phyloP scores from a whole-genome alignment of 2,329 filamentous ascomycete genomes.

The Lachnellula subtilissima region DNA sequence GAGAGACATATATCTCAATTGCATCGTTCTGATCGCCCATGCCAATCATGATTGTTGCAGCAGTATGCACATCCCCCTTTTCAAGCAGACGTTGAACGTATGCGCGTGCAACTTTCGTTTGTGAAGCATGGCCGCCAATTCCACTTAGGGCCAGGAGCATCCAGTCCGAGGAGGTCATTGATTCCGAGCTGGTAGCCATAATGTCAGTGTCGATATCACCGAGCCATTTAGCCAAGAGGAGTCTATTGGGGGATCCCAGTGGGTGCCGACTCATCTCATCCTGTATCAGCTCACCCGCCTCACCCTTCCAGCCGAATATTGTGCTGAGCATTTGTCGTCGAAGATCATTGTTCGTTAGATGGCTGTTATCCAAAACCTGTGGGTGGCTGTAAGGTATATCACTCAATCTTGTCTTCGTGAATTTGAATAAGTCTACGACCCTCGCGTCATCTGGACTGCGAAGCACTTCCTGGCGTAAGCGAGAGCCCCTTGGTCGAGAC shows the following conservation, averaged over 20 bases:
- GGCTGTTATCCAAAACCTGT: slow-evolving; percentile 50
- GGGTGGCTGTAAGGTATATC: slow-evolving; percentile 78
- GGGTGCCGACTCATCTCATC: slow-evolving; percentile 79
- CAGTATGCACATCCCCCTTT: slow-evolving; percentile 84
- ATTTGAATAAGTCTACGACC: slow-evolving; percentile 78
- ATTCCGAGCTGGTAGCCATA: slow-evolving; percentile 73
- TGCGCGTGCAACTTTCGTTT: slow-evolving; percentile 84
- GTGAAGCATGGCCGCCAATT: slow-evolving; percentile 71
- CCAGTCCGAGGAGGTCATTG: slow-evolving; percentile 94
- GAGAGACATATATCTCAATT: slow-evolving; percentile 92
- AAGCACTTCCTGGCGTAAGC: slow-evolving; percentile 74
- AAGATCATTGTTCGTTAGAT: slow-evolving; percentile 71
- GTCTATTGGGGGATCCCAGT: slow-evolving; percentile 67
- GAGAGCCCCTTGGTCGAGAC: slow-evolving; percentile 52
- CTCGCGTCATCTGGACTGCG: slow-evolving; percentile 71
- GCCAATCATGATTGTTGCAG: slow-evolving; percentile 86
- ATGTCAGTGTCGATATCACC: slow-evolving; percentile 78
- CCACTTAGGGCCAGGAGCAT: slow-evolving; percentile 90
- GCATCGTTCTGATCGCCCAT: slow-evolving; percentile 91
- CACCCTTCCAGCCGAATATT: slow-evolving; percentile 91
- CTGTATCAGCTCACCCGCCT: slow-evolving; percentile 72
- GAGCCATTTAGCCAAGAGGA: slow-evolving; percentile 88
- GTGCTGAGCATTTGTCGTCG: slow-evolving; percentile 86
- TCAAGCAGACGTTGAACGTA: slow-evolving; percentile 89
- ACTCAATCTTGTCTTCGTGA: slow-evolving; percentile 71